These are phyloP conservation scores for Yamadazyma diddensiae DNA, from an alignment of 1,139 yeast species.

Conservation along the genomic window DNA sequence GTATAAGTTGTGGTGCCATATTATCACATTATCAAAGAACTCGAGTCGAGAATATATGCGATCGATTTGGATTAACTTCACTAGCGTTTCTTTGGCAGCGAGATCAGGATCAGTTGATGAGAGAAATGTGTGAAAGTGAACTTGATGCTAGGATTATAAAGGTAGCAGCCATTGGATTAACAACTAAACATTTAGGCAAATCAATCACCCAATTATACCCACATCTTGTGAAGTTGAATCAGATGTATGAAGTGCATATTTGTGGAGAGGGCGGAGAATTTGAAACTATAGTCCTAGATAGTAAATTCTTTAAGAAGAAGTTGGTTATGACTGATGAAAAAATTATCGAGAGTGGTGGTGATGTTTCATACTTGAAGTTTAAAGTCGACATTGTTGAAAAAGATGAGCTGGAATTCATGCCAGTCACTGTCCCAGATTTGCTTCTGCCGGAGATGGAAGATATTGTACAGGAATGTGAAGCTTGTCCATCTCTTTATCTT, in stretches of 20 bases:
- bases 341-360: constrained; percentile 47
- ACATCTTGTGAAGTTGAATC: constrained; percentile 54
- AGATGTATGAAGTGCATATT: constrained; percentile 75
- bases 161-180: constrained; percentile 89
- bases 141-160: constrained; percentile 85
- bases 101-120: constrained; percentile 72
- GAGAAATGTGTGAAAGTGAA: constrained; percentile 70
- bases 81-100: constrained; percentile 89
- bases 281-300: constrained; percentile 87
- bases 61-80: constrained; percentile 61
- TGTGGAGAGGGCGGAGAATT: constrained; percentile 99
- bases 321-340: constrained; percentile 44
- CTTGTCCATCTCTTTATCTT: background rate
- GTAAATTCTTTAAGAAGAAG: constrained; percentile 69
- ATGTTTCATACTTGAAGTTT: constrained; percentile 61
- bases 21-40: constrained; percentile 90
- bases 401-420: constrained; percentile 23
- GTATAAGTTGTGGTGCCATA: constrained; percentile 94
- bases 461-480: background rate
- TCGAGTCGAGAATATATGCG: constrained; percentile 88
- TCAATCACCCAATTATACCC: constrained; percentile 62
- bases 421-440: constrained; percentile 42
- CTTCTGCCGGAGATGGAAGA: constrained; percentile 25
- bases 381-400: constrained; percentile 43
- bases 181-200: constrained; percentile 62